Evolutionary conservation across 306 rosid species (phyloP).

Genomic region (Castanea sativa): DNA sequence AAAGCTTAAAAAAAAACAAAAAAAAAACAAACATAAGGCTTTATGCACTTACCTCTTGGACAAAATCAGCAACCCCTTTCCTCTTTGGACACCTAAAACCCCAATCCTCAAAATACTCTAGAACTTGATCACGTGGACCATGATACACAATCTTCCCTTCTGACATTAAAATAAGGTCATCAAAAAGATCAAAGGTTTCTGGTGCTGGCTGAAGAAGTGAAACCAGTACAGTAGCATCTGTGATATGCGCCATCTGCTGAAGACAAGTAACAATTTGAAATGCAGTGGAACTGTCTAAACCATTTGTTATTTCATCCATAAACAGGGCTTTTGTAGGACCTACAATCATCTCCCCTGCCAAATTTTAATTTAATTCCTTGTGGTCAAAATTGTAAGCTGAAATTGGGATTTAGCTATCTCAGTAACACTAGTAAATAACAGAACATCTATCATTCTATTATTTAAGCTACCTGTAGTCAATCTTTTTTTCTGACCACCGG

Average conservation of each 20-base stretch:
- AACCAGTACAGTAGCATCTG: conserved; percentile 25
- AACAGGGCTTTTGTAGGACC: conserved; percentile 35
- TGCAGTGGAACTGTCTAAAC: conserved; percentile 6
- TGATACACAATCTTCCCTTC: conserved; percentile 46
- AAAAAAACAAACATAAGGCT: not conserved
- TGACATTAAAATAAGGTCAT: conserved; percentile 43
- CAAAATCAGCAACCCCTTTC: conserved; percentile 34
- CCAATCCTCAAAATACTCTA: conserved; percentile 40
- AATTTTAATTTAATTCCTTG: not conserved
- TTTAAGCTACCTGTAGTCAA: conserved; percentile 38
- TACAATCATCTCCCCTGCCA: conserved; percentile 44
- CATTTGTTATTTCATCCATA: conserved; percentile 7
- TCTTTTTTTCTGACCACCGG: conserved; percentile 42
- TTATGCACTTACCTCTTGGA: not conserved
- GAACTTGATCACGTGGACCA: conserved; percentile 42
- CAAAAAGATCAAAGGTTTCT: conserved; percentile 46
- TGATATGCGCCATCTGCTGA: not conserved
- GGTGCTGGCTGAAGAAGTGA: conserved; percentile 62
- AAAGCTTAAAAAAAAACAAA: not conserved
- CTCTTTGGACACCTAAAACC: conserved; percentile 51
- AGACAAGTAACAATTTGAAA: not conserved
- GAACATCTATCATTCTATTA: not conserved
- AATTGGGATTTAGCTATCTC: not conserved
- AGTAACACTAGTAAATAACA: not conserved
- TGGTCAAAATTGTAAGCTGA: not conserved